These are phyloP conservation scores for Helicocarpus griseus DNA, from an alignment of 2,329 filamentous ascomycete species.

Conservation along the genomic window DNA sequence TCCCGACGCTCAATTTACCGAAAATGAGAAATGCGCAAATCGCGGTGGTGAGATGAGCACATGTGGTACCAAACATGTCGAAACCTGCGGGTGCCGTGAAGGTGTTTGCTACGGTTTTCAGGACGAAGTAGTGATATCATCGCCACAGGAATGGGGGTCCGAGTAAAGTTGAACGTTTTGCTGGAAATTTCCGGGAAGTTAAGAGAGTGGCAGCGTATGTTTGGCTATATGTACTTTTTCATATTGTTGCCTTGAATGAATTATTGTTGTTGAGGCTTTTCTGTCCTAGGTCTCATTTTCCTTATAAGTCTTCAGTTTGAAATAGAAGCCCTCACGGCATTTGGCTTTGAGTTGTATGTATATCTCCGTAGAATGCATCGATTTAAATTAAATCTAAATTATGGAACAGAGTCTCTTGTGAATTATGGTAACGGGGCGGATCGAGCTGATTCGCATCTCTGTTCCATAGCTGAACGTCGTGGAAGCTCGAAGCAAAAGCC, in stretches of 20 bases:
- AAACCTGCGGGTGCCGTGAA: background rate
- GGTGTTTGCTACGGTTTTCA: constrained; percentile 1
- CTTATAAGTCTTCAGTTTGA: background rate
- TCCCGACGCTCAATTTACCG: background rate
- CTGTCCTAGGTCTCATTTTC: no score
- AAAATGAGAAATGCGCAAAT: background rate
- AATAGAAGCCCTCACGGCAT: background rate
- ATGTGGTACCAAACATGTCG: background rate
- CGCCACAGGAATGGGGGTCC: background rate
- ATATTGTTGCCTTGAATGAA: background rate
- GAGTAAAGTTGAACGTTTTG: background rate
- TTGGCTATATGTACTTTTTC: background rate
- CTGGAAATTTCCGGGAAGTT: background rate
- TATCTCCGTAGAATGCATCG: no score
- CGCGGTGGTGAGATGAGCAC: background rate
- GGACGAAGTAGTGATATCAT: background rate
- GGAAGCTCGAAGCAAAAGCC: background rate
- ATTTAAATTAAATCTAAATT: background rate
- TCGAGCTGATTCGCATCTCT: background rate
- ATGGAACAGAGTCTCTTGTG: background rate
- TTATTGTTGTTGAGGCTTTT: background rate
- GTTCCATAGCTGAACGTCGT: background rate
- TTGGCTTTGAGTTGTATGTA: background rate
- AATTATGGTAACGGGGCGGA: background rate
- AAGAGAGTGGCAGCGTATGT: background rate